Evolutionary conservation across 257 asterid genomes (phyloP).

Genomic region (Jasminum sambac): DNA sequence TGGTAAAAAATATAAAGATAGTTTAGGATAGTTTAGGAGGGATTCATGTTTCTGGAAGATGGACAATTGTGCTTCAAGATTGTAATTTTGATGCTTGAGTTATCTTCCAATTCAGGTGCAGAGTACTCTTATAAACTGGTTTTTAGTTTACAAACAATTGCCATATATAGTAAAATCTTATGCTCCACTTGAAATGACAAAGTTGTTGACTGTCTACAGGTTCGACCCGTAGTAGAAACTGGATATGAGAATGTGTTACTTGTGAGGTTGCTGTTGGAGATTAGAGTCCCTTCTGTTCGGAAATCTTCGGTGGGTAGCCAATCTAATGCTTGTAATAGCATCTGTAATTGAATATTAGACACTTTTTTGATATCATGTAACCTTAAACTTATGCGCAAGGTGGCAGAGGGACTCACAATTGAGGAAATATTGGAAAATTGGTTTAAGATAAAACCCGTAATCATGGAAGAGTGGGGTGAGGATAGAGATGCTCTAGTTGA

Average conservation of each 20-base stretch:
- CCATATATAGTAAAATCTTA: no score
- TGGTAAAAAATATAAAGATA: background rate
- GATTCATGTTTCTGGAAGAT: background rate
- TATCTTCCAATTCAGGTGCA: background rate
- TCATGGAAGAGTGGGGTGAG: slow-evolving; percentile 86
- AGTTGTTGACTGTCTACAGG: slow-evolving; percentile 48
- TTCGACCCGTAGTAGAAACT: slow-evolving; percentile 96
- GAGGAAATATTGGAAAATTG: slow-evolving; percentile 77
- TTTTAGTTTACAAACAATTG: no score
- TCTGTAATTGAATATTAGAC: slow-evolving; percentile 3
- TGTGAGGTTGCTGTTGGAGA: slow-evolving; percentile 85
- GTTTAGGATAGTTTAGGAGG: background rate
- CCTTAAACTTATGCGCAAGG: slow-evolving; percentile 44
- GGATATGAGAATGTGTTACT: slow-evolving; percentile 89
- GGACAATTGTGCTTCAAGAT: background rate
- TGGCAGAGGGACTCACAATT: slow-evolving; percentile 74
- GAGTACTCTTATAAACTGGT: no score
- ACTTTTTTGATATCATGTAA: slow-evolving; percentile 5
- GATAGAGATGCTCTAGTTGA: slow-evolving; percentile 66
- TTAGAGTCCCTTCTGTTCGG: slow-evolving; percentile 63
- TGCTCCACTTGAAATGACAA: slow-evolving; percentile 16
- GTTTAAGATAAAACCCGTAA: slow-evolving; percentile 70
- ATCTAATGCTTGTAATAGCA: slow-evolving; percentile 8
- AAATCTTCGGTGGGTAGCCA: slow-evolving; percentile 76
- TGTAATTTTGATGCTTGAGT: background rate